A percentile compares a stretch with the other conserved stretches of the same genome.
These are phyloP conservation scores for Globisporangium okanoganense DNA, from an alignment of 352 stramenopile species.

Conservation along the genomic window DNA sequence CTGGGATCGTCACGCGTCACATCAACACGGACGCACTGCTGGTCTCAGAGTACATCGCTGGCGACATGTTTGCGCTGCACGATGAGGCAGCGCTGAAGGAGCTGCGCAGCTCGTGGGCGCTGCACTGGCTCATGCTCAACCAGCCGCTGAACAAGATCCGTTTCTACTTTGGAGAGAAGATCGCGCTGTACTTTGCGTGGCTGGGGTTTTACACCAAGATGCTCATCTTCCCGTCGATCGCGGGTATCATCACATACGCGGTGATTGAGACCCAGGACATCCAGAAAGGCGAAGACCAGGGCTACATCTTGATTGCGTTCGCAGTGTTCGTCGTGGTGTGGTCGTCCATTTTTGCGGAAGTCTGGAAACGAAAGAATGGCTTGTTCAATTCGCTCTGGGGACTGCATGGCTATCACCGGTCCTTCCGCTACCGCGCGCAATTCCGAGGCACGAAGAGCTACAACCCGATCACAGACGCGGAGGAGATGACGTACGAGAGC, in stretches of 20 bases:
- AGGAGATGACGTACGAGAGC: slow-evolving; percentile 68
- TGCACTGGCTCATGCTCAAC: slow-evolving; percentile 69
- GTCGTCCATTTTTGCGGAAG: slow-evolving; percentile 83
- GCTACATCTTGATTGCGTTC: slow-evolving; percentile 76
- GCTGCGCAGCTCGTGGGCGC: slow-evolving; percentile 70
- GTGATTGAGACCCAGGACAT: slow-evolving; percentile 45
- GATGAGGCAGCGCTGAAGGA: slow-evolving; percentile 64
- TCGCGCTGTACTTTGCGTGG: slow-evolving; percentile 91
- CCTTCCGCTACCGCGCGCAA: slow-evolving; percentile 76
- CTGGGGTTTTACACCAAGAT: slow-evolving; percentile 93
- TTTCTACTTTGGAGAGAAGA: slow-evolving; percentile 90
- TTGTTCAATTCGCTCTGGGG: slow-evolving; percentile 85
- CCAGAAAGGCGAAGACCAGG: slow-evolving; percentile 39
- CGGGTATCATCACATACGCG: slow-evolving; percentile 74
- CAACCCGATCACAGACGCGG: slow-evolving; percentile 58
- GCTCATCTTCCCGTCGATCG: slow-evolving; percentile 74
- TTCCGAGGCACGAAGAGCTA: slow-evolving; percentile 78
- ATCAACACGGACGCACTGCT: slow-evolving; percentile 71
- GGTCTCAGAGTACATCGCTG: slow-evolving; percentile 44
- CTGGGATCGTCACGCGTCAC: slow-evolving; percentile 69
- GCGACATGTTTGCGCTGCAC: slow-evolving; percentile 87
- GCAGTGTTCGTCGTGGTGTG: slow-evolving; percentile 84
- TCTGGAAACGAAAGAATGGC: slow-evolving; percentile 88
- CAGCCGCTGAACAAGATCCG: slow-evolving; percentile 87
- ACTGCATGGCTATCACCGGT: slow-evolving; percentile 64